Percentiles rank a stretch among this genome's conserved stretches.
Evolutionary conservation across 345 rosid species (phyloP).

Genomic region (Excoecaria agallocha): DNA sequence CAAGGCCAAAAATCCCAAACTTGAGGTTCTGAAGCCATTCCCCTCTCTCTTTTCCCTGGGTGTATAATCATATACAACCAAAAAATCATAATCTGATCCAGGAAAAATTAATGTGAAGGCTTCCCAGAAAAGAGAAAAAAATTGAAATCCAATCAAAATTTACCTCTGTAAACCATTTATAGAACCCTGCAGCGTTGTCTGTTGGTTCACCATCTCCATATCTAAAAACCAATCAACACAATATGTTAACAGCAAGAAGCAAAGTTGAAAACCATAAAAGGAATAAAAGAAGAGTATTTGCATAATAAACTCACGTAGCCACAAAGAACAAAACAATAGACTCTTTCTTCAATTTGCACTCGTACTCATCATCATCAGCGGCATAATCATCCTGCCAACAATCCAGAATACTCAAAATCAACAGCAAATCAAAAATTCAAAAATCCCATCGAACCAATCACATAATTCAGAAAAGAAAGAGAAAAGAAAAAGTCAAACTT

Average conservation of each 20-base stretch:
- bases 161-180: constrained; percentile 97
- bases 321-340: constrained; percentile 72
- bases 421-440: neutral
- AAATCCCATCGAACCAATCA: neutral
- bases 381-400: constrained; percentile 83
- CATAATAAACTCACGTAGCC: constrained; percentile 69
- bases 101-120: constrained; percentile 1
- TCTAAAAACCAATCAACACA: constrained; percentile 37
- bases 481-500: constrained; percentile 6
- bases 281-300: neutral
- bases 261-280: neutral
- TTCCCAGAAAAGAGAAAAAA: constrained; percentile 9
- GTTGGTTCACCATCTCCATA: constrained; percentile 99
- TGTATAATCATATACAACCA: constrained; percentile 12
- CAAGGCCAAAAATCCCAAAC: constrained; percentile 91
- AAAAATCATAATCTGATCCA: constrained; percentile 11
- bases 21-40: constrained; percentile 67
- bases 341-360: constrained; percentile 87
- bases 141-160: constrained; percentile 15
- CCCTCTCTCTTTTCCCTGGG: constrained; percentile 69
- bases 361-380: constrained; percentile 88
- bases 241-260: constrained; percentile 1
- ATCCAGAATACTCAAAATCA: neutral
- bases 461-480: neutral
- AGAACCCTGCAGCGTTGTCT: constrained; percentile 97